A percentile compares a stretch with the other conserved stretches of the same genome.
Evolutionary conservation across 108 stramenopile genomes (phyloP).

Genomic region (Schizochytrium sp.): DNA sequence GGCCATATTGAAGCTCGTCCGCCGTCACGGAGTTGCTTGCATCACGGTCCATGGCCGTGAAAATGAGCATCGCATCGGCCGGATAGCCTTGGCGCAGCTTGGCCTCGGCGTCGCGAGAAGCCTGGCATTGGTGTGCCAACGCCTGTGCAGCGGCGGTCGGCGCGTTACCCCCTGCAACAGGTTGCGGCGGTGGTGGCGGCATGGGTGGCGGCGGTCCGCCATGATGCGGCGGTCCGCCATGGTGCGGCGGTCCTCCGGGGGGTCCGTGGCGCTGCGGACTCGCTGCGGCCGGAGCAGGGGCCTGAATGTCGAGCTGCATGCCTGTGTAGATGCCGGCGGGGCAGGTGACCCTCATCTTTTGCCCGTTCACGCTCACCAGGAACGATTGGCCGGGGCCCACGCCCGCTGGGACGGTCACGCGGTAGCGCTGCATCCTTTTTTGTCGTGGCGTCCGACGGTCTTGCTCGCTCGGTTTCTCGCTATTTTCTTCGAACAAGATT

Average conservation of each 20-base stretch:
- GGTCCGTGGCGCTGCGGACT: too few relatives aligned
- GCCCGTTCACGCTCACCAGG: not conserved
- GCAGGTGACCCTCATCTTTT: not conserved
- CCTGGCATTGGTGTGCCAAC: not conserved
- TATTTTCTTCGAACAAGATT: too few relatives aligned
- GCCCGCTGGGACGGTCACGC: not conserved
- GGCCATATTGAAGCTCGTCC: slow-evolving; percentile 6
- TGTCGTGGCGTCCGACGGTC: too few relatives aligned
- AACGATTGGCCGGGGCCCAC: not conserved
- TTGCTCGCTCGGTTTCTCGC: too few relatives aligned
- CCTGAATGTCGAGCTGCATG: not conserved
- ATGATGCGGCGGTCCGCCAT: not conserved
- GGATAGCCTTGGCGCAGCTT: not conserved
- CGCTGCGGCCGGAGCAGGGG: not conserved
- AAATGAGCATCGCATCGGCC: not conserved
- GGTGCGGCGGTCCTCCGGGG: not conserved
- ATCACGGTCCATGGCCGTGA: not conserved
- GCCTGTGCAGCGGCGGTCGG: not conserved
- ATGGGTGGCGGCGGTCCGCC: not conserved
- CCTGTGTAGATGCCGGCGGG: not conserved
- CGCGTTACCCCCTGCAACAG: not conserved
- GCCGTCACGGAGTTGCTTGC: slow-evolving; percentile 6
- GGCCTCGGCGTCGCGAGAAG: not conserved
- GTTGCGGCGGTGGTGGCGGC: not conserved
- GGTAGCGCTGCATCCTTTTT: not conserved